A percentile compares a stretch with the other conserved stretches of the same genome.
Evolutionary conservation across 2,329 filamentous ascomycete genomes (phyloP).

Genomic region (Pestalotiopsis sp.): DNA sequence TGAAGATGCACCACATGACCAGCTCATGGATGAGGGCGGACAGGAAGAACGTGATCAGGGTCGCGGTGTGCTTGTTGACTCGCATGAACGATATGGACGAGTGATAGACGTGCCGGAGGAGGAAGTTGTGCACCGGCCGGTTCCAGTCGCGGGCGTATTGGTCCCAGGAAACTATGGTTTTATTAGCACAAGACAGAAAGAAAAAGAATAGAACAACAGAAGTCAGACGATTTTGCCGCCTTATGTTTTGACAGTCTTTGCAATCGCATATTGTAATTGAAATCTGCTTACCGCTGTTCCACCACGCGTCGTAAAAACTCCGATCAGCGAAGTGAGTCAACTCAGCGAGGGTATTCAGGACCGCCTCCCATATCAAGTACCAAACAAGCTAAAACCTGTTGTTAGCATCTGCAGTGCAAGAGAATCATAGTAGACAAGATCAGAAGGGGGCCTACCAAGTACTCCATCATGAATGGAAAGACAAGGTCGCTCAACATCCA

Average conservation of each 20-base stretch:
- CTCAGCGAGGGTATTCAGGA: constrained; percentile 77
- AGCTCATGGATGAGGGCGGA: constrained; percentile 74
- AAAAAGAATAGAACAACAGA: too few relatives aligned
- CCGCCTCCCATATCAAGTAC: constrained; percentile 82
- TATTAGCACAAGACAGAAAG: too few relatives aligned
- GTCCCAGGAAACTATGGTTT: constrained; percentile 62
- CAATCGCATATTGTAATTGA: not conserved
- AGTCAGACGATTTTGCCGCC: too few relatives aligned
- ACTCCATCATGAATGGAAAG: constrained; percentile 80
- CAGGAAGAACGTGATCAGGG: constrained; percentile 75
- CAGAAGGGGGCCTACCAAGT: constrained; percentile 48
- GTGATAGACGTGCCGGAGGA: constrained; percentile 80
- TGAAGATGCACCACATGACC: constrained; percentile 81
- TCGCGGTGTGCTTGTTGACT: constrained; percentile 71
- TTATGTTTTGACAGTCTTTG: too few relatives aligned
- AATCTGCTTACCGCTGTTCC: constrained; percentile 54
- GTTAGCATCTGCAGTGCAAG: not conserved
- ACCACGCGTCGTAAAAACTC: constrained; percentile 70
- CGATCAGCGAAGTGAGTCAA: constrained; percentile 77
- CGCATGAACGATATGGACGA: constrained; percentile 74
- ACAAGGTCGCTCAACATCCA: constrained; percentile 76
- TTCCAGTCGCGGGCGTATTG: constrained; percentile 85
- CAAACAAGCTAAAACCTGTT: constrained; percentile 57
- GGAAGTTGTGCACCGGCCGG: constrained; percentile 75
- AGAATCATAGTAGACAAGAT: not conserved